Evolutionary conservation across 768 basidiomycete genomes (phyloP).

Genomic region (Lentinus brumalis): DNA sequence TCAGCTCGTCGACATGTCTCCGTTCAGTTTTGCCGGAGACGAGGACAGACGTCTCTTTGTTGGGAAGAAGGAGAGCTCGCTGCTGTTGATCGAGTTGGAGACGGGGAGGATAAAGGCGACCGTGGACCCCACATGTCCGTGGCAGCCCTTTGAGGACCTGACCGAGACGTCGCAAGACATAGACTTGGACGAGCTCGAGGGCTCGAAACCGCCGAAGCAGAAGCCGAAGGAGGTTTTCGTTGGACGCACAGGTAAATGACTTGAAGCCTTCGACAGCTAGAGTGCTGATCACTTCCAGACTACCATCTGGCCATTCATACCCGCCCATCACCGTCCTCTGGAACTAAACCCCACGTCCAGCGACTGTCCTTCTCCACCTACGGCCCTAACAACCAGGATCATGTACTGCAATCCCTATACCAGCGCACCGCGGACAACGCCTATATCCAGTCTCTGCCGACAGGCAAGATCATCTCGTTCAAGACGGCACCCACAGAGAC

Average conservation of each 20-base stretch:
- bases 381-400: slow-evolving; percentile 89
- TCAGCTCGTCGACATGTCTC: slow-evolving; percentile 87
- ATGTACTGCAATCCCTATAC: slow-evolving; percentile 70
- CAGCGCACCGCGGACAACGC: slow-evolving; percentile 72
- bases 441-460: slow-evolving; percentile 81
- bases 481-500: slow-evolving; percentile 40
- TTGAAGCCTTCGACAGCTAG: neutral
- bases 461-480: slow-evolving; percentile 80
- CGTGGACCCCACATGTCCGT: slow-evolving; percentile 76
- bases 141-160: slow-evolving; percentile 66
- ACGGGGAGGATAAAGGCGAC: slow-evolving; percentile 80
- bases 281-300: slow-evolving; percentile 50
- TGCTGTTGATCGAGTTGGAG: slow-evolving; percentile 73
- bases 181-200: slow-evolving; percentile 64
- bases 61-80: slow-evolving; percentile 86
- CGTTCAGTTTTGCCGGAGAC: slow-evolving; percentile 74
- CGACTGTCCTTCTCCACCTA: slow-evolving; percentile 90
- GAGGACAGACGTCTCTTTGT: slow-evolving; percentile 78
- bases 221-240: slow-evolving; percentile 55
- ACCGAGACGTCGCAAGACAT: slow-evolving; percentile 36
- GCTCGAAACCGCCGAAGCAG: slow-evolving; percentile 40
- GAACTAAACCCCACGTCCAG: slow-evolving; percentile 55
- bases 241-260: slow-evolving; percentile 58
- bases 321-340: slow-evolving; percentile 42
- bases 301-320: slow-evolving; percentile 87